phyloP scores from a whole-genome alignment of 306 rosid genomes.

The Cucumis hystrix region DNA sequence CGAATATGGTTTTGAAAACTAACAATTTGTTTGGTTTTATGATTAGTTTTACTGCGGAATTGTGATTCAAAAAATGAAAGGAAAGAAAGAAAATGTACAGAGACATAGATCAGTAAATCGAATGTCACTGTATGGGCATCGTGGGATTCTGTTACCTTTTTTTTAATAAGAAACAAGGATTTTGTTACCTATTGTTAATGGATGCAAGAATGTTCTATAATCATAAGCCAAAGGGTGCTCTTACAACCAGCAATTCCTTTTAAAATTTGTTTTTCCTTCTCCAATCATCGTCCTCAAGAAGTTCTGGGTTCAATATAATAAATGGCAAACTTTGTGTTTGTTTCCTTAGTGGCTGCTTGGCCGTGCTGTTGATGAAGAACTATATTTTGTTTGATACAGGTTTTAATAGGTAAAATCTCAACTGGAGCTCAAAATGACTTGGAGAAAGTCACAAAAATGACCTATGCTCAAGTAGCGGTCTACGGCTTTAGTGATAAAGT shows the following conservation, averaged over 20 bases:
- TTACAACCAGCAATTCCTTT: background rate
- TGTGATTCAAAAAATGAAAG: background rate
- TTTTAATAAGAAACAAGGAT: background rate
- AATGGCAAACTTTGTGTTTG: background rate
- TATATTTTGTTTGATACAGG: slow-evolving; percentile 25
- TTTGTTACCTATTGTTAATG: background rate
- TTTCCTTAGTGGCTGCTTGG: background rate
- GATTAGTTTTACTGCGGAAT: background rate
- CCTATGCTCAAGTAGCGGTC: slow-evolving; percentile 89
- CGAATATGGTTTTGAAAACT: background rate
- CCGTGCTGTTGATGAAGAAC: background rate
- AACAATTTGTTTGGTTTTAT: background rate
- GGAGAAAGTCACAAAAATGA: slow-evolving; percentile 95
- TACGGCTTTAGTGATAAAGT: slow-evolving; percentile 93
- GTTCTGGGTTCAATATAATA: background rate
- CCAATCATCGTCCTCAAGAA: background rate
- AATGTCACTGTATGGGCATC: background rate
- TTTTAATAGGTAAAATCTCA: slow-evolving; percentile 68
- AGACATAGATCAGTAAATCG: background rate
- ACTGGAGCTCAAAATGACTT: slow-evolving; percentile 93
- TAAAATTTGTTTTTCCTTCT: background rate
- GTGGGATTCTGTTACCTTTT: no score
- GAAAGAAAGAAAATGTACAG: no score
- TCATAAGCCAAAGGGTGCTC: background rate
- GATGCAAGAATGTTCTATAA: background rate